Conservation (phyloP, 1,284 basidiomycete species). For the Schizopora paradoxa region DNA sequence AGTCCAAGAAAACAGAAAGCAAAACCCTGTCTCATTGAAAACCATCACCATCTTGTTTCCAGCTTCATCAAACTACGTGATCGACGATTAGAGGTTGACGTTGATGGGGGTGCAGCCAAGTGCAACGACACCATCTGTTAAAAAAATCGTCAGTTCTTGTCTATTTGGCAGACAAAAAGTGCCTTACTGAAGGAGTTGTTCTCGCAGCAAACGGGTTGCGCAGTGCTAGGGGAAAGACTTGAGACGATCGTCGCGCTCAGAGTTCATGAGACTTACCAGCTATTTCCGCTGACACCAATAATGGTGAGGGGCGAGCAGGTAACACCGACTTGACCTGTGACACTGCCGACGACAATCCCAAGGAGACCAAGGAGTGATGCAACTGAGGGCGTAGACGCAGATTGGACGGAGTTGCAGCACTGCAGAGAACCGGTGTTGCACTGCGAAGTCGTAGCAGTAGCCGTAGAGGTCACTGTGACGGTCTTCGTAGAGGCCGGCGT, state of each 20-base stretch:
- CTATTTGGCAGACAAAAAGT: neutral
- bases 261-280: neutral
- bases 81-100: neutral
- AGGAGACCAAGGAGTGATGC: constrained; percentile 5
- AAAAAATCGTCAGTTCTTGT: neutral
- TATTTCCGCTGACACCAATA: neutral
- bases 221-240: neutral
- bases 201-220: constrained; percentile 10
- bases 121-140: constrained; percentile 7
- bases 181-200: constrained; percentile 8
- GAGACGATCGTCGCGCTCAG: neutral
- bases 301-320: constrained; percentile 7
- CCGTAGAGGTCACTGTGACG: too few relatives aligned
- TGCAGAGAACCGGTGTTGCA: constrained; percentile 16
- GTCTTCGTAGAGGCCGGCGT: neutral
- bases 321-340: constrained; percentile 4
- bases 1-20: too few relatives aligned
- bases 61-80: too few relatives aligned
- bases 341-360: constrained; percentile 9
- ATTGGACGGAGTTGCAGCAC: constrained; percentile 16
- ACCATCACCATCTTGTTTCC: too few relatives aligned
- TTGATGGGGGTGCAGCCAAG: constrained; percentile 11
- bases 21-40: too few relatives aligned
- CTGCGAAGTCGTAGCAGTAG: constrained; percentile 1
- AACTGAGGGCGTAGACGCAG: neutral